Conservation (phyloP, 148 eudicot species). For the Rhododendron henanense region DNA sequence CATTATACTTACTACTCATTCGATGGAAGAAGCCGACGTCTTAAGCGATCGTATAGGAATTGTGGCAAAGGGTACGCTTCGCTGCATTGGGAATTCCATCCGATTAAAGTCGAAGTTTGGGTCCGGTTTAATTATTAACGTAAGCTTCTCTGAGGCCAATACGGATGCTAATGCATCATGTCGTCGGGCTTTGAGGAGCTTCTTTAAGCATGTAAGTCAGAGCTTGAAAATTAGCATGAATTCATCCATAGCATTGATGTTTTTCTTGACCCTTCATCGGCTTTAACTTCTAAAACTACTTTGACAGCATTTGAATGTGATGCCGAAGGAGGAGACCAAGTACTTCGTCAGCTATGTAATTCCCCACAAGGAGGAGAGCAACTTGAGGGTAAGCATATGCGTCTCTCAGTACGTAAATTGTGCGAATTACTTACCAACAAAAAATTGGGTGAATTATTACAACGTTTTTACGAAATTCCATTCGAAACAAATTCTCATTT, state of each 20-base stretch:
- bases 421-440: no score
- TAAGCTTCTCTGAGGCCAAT: conserved; percentile 42
- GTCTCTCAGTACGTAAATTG: no score
- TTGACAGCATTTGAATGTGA: conserved; percentile 56
- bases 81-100: conserved; percentile 75
- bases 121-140: conserved; percentile 58
- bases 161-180: conserved; percentile 13
- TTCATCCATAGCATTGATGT: neutral
- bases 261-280: neutral
- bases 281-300: neutral
- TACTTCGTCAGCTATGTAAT: conserved; percentile 62
- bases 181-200: conserved; percentile 51
- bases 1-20: no score
- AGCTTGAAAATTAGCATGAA: neutral
- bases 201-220: conserved; percentile 56
- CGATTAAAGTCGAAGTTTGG: conserved; percentile 82
- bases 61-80: no score
- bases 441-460: no score
- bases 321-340: conserved; percentile 70
- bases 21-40: no score
- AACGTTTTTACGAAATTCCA: no score
- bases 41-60: no score
- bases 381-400: conserved; percentile 45
- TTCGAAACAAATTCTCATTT: no score
- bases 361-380: conserved; percentile 49